Base-by-base conservation (phyloP, 176 grass and related monocot genomes). In the Stipa capillata region DNA sequence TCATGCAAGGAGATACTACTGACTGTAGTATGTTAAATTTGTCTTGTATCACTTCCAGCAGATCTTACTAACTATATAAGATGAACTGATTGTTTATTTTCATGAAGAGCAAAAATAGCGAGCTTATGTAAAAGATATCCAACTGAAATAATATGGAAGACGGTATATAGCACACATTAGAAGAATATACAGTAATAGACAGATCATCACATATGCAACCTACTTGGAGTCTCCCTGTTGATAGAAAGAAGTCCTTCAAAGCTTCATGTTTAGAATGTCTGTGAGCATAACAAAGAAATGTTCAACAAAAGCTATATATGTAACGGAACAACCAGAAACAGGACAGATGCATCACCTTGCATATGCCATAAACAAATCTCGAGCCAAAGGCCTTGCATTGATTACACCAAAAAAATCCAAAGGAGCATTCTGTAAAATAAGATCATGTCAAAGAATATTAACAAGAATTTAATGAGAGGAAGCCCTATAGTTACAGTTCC, bases 161-260 rank as follows among this genome's bases (percentile, higher is more conserved):
- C 18, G 35, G 29, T 41, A 73, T 35, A 31, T 39, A 67, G 29
- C n/a, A 69, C 27, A n/a, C 66, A 76, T 75, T n/a, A 80, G 62
- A 77, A 58, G 17, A 70, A 83, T 44, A 57, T n/a, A 73, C 23
- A 83, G 33, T 35, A 79, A 75, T 43, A 27, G 11, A 57, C 27
- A 78, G 10, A 67, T 73, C 40, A 78, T 81, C 43, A 72, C 59
- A 58, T 64, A 82, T 69, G 74, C 61, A 86, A 90, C 94, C 49
- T 86, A 99, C 96, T 77, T 92, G 92, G 58, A 95, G 86, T 74
- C 85, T 89, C 32, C 96, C 96, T 16, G 92, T 93, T 51, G 90
- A 89, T 75, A 99, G 86, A 83, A 99, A 99, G 70, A 99, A 99
- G 62, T 99, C 90, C 90, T 99, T 99, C 70, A 99, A 78, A 83